phyloP scores from a whole-genome alignment of 129 eudicot genomes.

The Lactuca saligna region DNA sequence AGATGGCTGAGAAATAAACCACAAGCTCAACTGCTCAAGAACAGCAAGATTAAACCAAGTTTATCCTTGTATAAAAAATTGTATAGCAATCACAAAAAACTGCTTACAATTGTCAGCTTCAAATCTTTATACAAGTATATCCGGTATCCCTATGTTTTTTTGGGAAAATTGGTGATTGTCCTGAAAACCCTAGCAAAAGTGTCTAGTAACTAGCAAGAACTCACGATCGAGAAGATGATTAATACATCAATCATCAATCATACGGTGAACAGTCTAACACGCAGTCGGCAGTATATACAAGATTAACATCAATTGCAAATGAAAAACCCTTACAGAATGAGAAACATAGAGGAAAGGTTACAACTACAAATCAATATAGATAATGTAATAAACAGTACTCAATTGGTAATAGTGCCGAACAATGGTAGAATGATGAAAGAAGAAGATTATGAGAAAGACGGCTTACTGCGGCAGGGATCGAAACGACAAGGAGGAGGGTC shows the following conservation, averaged over 20 bases:
- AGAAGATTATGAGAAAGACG: neutral
- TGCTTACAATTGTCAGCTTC: neutral
- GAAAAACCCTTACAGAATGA: neutral
- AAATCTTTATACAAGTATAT: neutral
- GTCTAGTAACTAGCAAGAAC: neutral
- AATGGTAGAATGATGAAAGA: neutral
- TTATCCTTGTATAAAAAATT: neutral
- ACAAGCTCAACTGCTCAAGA: too few relatives aligned
- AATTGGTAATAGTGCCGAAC: neutral
- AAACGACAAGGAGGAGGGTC: slow-evolving; percentile 26
- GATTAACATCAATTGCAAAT: neutral
- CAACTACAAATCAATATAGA: neutral
- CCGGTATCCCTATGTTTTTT: neutral
- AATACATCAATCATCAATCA: slow-evolving; percentile 13
- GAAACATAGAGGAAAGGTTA: neutral
- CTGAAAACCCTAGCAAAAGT: slow-evolving; percentile 19
- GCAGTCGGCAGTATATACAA: neutral
- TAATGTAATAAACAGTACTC: neutral
- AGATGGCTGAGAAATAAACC: neutral
- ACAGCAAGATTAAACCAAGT: too few relatives aligned
- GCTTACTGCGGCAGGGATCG: slow-evolving; percentile 42
- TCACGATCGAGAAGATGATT: neutral
- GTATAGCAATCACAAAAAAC: neutral
- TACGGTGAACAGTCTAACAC: slow-evolving; percentile 9
- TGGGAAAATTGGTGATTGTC: neutral